These are phyloP conservation scores for Beta macrorhiza DNA, from an alignment of 179 eudicot species.

Conservation along the genomic window DNA sequence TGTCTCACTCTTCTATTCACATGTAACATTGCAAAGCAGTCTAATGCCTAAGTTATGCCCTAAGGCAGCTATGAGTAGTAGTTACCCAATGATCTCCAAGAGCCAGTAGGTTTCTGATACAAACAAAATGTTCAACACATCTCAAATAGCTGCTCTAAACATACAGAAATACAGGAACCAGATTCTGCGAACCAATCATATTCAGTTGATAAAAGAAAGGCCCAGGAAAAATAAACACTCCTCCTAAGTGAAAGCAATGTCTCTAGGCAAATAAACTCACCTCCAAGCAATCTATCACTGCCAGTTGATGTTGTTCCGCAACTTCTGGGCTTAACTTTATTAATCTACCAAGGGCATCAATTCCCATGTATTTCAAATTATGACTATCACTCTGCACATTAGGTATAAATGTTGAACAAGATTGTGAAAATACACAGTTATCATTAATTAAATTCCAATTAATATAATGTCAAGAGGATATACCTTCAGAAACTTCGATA, in stretches of 20 bases:
- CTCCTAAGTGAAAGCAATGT: background rate
- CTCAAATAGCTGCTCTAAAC: background rate
- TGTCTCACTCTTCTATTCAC: background rate
- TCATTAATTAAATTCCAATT: background rate
- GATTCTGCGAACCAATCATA: background rate
- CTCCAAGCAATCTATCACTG: constrained; percentile 97
- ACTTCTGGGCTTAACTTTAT: constrained; percentile 88
- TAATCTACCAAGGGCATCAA: constrained; percentile 91
- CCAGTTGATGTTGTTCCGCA: constrained; percentile 95
- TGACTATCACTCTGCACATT: constrained; percentile 87
- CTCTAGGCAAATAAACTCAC: constrained; percentile 39
- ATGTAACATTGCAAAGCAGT: background rate
- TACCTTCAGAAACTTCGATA: constrained; percentile 87
- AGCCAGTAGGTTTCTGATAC: background rate
- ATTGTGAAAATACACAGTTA: constrained; percentile 15
- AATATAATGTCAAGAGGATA: background rate
- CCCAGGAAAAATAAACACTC: background rate
- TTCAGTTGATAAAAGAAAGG: background rate
- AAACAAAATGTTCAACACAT: background rate
- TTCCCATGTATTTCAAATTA: constrained; percentile 93
- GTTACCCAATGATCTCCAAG: background rate
- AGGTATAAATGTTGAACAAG: constrained; percentile 17
- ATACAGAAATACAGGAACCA: background rate
- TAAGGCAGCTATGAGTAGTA: background rate
- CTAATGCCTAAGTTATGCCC: background rate